Conservation (phyloP, 139 green algal species). For the Chlamydomonas applanata region DNA sequence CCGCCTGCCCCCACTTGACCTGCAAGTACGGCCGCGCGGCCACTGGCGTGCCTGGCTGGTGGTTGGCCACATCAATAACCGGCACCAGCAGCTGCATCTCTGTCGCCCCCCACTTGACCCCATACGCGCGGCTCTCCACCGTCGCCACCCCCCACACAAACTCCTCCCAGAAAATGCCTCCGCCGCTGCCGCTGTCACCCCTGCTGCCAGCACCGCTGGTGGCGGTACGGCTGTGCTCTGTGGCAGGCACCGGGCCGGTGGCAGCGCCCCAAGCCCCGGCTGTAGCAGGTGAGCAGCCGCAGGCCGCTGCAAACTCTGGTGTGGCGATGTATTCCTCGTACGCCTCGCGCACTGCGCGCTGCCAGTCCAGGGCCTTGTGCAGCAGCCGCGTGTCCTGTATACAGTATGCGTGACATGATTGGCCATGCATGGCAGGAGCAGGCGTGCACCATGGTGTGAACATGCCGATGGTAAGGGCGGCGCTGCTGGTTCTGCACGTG, state of each 20-base stretch:
- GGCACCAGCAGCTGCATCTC: conserved; percentile 29
- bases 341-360: not conserved
- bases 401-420: too few species aligned
- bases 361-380: conserved; percentile 8
- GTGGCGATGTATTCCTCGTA: not conserved
- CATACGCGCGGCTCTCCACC: conserved; percentile 46
- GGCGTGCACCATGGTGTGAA: too few species aligned
- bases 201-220: too few species aligned
- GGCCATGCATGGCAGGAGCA: too few species aligned
- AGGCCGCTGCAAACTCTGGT: not conserved
- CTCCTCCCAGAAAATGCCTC: conserved; percentile 1
- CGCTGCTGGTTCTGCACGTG: too few species aligned
- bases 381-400: conserved; percentile 5
- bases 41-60: conserved; percentile 15
- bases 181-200: too few species aligned
- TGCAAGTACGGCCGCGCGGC: not conserved
- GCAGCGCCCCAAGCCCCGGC: too few species aligned
- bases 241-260: too few species aligned
- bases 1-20: not conserved
- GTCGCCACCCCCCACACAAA: conserved; percentile 33
- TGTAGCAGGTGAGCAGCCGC: too few species aligned
- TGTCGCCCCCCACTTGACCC: conserved; percentile 11
- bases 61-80: conserved; percentile 46
- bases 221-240: too few species aligned
- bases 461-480: too few species aligned